These are phyloP conservation scores for Neurospora tetraspora DNA, from an alignment of 495 filamentous ascomycete genomes.

Conservation along the genomic window DNA sequence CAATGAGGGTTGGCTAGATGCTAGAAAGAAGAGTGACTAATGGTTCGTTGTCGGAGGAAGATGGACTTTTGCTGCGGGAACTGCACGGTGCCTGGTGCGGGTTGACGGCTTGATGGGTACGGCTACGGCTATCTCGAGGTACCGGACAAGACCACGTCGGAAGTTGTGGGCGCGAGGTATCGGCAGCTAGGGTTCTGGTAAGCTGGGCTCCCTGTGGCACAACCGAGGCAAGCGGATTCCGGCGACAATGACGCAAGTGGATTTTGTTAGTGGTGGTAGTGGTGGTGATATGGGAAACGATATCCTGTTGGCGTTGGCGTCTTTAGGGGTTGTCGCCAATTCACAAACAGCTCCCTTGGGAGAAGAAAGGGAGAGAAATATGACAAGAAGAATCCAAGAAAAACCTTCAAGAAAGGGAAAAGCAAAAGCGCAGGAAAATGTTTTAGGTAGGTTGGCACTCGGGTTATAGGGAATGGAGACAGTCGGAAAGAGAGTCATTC, in stretches of 20 bases:
- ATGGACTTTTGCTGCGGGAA: background rate
- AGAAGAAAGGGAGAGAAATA: background rate
- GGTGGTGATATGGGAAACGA: background rate
- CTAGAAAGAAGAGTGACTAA: too few species aligned
- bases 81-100: background rate
- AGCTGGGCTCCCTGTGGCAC: background rate
- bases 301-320: background rate
- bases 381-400: background rate
- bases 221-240: constrained; percentile 20
- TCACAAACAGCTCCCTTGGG: background rate
- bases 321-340: background rate
- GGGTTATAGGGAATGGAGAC: background rate
- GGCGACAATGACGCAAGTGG: constrained; percentile 7
- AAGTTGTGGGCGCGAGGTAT: background rate
- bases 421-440: background rate
- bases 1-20: background rate
- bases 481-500: background rate
- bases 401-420: background rate
- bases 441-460: background rate
- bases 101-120: background rate
- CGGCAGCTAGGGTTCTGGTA: background rate
- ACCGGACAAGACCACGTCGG: background rate
- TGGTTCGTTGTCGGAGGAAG: constrained; percentile 1
- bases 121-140: background rate
- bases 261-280: background rate